phyloP scores from a whole-genome alignment of 176 grass and related monocot species.

The Rhipidocladum racemiflorum region DNA sequence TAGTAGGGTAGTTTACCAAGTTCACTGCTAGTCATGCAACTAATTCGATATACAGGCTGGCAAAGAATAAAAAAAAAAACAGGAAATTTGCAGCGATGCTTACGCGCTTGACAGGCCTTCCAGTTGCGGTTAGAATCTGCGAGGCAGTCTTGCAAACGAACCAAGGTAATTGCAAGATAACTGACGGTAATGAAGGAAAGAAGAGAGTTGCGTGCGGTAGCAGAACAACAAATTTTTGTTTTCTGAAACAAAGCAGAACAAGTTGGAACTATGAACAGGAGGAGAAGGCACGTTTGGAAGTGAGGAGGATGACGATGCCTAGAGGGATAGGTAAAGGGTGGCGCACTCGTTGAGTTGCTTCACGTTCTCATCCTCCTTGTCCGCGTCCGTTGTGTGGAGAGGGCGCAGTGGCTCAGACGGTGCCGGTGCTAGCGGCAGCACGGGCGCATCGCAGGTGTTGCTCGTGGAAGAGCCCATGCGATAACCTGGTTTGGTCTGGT shows the following conservation, averaged over 20 bases:
- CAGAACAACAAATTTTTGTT: neutral
- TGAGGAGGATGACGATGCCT: constrained; percentile 31
- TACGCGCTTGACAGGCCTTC: constrained; percentile 90
- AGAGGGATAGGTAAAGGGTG: constrained; percentile 65
- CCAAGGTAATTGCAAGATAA: neutral
- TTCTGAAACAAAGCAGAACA: neutral
- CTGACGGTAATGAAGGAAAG: neutral
- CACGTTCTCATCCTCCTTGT: constrained; percentile 83
- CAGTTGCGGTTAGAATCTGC: constrained; percentile 66
- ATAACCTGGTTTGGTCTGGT: neutral
- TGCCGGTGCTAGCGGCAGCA: neutral
- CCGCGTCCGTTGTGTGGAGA: constrained; percentile 57
- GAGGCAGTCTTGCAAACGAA: constrained; percentile 66
- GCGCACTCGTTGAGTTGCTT: constrained; percentile 94
- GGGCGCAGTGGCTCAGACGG: constrained; percentile 3
- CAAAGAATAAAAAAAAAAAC: neutral
- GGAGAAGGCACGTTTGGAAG: too few relatives aligned
- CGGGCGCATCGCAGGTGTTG: constrained; percentile 10
- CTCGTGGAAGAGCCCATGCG: constrained; percentile 45
- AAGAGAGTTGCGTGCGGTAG: neutral
- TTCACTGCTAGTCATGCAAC: neutral
- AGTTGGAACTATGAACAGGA: neutral
- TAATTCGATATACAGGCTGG: neutral
- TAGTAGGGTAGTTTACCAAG: neutral
- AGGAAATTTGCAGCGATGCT: neutral